Evolutionary conservation across 805 yeast genomes (phyloP).

Genomic region (Candida ovalis): DNA sequence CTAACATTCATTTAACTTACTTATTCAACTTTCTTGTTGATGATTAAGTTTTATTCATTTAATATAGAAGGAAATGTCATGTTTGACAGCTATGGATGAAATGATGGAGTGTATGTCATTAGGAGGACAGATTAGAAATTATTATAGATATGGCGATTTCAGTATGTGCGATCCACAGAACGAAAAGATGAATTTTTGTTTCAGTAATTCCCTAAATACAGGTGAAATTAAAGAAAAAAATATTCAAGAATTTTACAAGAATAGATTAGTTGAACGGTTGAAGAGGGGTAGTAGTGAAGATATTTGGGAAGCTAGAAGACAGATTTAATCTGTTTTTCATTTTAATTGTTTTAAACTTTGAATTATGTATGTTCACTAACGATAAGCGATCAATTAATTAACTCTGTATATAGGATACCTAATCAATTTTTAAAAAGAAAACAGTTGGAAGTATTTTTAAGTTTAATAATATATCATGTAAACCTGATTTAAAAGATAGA

Average conservation of each 20-base stretch:
- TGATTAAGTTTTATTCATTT: not conserved
- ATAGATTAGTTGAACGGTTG: conserved; percentile 55
- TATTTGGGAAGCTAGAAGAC: conserved; percentile 58
- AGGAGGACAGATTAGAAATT: conserved; percentile 84
- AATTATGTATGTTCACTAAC: no score
- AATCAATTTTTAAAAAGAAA: no score
- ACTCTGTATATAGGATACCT: no score
- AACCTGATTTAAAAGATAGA: no score
- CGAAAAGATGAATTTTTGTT: conserved; percentile 76
- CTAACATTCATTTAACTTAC: conserved; percentile 7
- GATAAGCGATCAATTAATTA: no score
- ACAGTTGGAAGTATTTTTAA: no score
- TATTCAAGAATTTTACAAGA: conserved; percentile 69
- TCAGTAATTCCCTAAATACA: conserved; percentile 51
- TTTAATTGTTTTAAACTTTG: no score
- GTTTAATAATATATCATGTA: no score
- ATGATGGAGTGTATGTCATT: conserved; percentile 80
- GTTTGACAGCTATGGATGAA: conserved; percentile 84
- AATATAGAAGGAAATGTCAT: conserved; percentile 45
- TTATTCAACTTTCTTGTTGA: not conserved
- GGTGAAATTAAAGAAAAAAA: conserved; percentile 46
- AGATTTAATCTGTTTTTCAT: no score
- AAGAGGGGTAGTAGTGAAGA: conserved; percentile 77
- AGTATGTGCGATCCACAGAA: conserved; percentile 67
- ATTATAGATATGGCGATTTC: conserved; percentile 79